Conservation (phyloP, 2,329 filamentous ascomycete species). For the Westerdykella sp. region DNA sequence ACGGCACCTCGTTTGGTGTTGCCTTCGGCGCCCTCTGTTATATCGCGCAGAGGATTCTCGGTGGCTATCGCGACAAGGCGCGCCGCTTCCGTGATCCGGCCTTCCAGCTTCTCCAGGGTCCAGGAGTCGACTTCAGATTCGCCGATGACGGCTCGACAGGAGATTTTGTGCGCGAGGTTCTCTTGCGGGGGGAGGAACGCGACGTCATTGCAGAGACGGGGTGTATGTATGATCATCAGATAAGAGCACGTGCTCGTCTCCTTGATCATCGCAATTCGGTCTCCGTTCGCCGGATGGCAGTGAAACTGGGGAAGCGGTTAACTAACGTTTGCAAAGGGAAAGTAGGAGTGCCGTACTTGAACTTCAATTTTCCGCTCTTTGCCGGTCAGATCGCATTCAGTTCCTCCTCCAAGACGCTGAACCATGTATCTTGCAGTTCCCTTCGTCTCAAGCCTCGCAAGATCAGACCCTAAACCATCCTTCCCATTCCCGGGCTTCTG, state of each 20-base stretch:
- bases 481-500: slow-evolving; percentile 14
- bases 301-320: slow-evolving; percentile 47
- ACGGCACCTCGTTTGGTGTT: slow-evolving; percentile 37
- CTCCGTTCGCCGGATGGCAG: slow-evolving; percentile 68
- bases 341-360: slow-evolving; percentile 42
- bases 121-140: slow-evolving; percentile 50
- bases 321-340: not conserved
- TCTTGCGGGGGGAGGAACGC: slow-evolving; percentile 79
- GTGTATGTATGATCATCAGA: slow-evolving; percentile 87
- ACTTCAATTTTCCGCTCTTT: slow-evolving; percentile 78
- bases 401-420: slow-evolving; percentile 72
- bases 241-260: slow-evolving; percentile 88
- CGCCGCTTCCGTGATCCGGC: slow-evolving; percentile 24
- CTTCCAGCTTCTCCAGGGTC: slow-evolving; percentile 28
- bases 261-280: slow-evolving; percentile 88
- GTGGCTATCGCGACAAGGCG: slow-evolving; percentile 18
- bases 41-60: slow-evolving; percentile 32
- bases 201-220: slow-evolving; percentile 77
- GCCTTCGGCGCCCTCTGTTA: slow-evolving; percentile 23
- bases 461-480: slow-evolving; percentile 15
- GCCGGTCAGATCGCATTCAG: slow-evolving; percentile 78
- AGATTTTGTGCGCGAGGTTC: slow-evolving; percentile 68
- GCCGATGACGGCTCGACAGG: slow-evolving; percentile 64
- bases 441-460: slow-evolving; percentile 69
- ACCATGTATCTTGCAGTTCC: slow-evolving; percentile 82